Percentiles rank a stretch among this genome's conserved stretches.
phyloP scores from a whole-genome alignment of 176 grass and related monocot species.

The Musa troglodytarum region DNA sequence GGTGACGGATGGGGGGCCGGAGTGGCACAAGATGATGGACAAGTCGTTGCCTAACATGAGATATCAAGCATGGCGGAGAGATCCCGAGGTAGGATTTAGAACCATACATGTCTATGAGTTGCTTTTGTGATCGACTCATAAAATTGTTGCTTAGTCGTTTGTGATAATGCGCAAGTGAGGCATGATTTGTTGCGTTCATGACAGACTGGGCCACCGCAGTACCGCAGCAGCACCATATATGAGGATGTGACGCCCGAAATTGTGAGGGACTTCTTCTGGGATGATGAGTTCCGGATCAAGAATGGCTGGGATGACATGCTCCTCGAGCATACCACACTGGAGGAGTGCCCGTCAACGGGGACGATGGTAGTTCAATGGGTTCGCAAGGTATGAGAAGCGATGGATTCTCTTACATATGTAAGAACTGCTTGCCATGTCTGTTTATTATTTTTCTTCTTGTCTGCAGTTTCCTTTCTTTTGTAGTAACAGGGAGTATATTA shows the following conservation, averaged over 20 bases:
- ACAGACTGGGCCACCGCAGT: slow-evolving; percentile 64
- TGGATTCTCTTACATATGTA: background rate
- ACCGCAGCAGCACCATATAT: slow-evolving; percentile 72
- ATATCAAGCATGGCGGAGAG: slow-evolving; percentile 77
- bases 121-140: background rate
- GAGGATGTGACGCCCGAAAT: slow-evolving; percentile 59
- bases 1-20: slow-evolving; percentile 63
- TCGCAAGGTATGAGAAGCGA: slow-evolving; percentile 49
- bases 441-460: slow-evolving; percentile 7
- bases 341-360: slow-evolving; percentile 60
- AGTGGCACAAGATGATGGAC: slow-evolving; percentile 84
- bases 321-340: slow-evolving; percentile 58
- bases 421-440: background rate
- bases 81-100: slow-evolving; percentile 32
- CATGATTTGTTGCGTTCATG: slow-evolving; percentile 13
- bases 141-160: background rate
- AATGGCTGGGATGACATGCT: slow-evolving; percentile 91
- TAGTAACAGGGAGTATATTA: slow-evolving; percentile 82
- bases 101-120: background rate
- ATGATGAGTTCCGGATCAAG: slow-evolving; percentile 77
- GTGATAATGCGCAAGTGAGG: background rate
- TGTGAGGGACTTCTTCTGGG: slow-evolving; percentile 93
- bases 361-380: slow-evolving; percentile 80
- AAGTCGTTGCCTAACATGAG: slow-evolving; percentile 39
- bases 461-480: slow-evolving; percentile 93